Evolutionary conservation across 495 filamentous ascomycete genomes (phyloP), one percentile per base, ranked within the genome.

Genomic region (Xylaria scruposa): DNA sequence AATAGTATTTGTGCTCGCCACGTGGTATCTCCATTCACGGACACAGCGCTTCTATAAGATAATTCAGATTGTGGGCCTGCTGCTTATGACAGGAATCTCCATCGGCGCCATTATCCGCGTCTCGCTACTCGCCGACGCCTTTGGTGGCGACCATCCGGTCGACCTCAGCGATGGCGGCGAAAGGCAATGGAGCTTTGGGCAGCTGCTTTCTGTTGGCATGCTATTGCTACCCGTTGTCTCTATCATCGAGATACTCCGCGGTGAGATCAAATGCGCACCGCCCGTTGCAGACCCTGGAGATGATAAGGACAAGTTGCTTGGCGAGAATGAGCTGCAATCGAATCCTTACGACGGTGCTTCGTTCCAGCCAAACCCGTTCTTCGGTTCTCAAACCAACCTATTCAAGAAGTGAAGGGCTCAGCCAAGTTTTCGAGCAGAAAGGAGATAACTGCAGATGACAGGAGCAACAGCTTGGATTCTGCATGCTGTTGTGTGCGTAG

Each of bases 141-240:
- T 90, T 75, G 85, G 84, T 3, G 68, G 46, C 21, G 75, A 46
- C 2, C 82, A 83, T 4, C 75, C 77, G 0, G 78, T 86, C 5
- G 12, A 49, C 26, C 78, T 90, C 13, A 69, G 70, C 29, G 87
- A 88, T 59, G 51, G 76, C 1, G 84, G 83, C 12, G 88, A 90
- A 80, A 84, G 81, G 73, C 79, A 82, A 21, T 90, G 87, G 86
- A 85, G 85, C 51, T 90, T 88, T 71, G 88, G 88, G 1, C 87
- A 89, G 78, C 72, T 89, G 69, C 74, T 90, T 9, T 81, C 83
- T 0, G 70, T 90, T 58, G 78, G 88, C 46, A 81, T 90, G 76
- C 72, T 90, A 59, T 68, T 86, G 4, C 70, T 90, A 70, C 88
- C 88, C 17, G 70, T 89, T 17, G 81, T 89, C 49, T 86, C 84